These are phyloP conservation scores for Centella asiatica DNA, from an alignment of 129 eudicot genomes.

Conservation along the genomic window DNA sequence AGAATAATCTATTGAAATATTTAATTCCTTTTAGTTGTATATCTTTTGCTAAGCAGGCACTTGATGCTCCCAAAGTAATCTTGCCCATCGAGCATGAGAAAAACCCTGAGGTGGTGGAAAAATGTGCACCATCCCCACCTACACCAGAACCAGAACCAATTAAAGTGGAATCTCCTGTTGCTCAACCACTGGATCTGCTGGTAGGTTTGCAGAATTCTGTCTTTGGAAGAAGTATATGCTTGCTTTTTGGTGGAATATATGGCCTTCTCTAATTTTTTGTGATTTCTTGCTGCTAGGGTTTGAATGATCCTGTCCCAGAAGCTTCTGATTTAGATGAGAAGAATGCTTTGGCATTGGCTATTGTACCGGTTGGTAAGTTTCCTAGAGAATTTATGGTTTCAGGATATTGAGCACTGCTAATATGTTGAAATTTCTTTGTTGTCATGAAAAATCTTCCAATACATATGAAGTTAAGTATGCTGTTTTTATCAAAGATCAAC, in stretches of 20 bases:
- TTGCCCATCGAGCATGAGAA: conserved; percentile 58
- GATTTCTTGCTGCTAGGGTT: conserved; percentile 35
- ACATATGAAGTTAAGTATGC: neutral
- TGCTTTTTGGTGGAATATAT: neutral
- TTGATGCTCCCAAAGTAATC: conserved; percentile 39
- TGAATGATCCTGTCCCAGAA: conserved; percentile 59
- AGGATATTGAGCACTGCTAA: neutral
- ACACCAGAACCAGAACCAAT: conserved; percentile 51
- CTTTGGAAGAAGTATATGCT: neutral
- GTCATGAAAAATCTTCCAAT: neutral
- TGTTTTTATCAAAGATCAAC: too few relatives aligned
- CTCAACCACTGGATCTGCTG: conserved; percentile 70
- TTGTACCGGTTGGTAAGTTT: conserved; percentile 80
- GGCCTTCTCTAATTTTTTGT: conserved; percentile 7
- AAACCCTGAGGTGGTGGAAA: conserved; percentile 36
- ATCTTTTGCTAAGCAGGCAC: conserved; percentile 27
- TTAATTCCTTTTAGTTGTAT: neutral
- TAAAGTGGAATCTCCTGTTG: conserved; percentile 49
- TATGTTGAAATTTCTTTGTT: neutral
- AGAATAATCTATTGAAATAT: neutral
- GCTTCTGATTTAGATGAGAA: conserved; percentile 70
- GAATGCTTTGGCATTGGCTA: conserved; percentile 88
- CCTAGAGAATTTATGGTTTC: neutral
- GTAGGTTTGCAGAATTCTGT: conserved; percentile 23
- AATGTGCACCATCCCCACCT: conserved; percentile 39